Conservation (phyloP, 2,329 filamentous ascomycete genomes). For the Ophiostoma novo-ulmi region DNA sequence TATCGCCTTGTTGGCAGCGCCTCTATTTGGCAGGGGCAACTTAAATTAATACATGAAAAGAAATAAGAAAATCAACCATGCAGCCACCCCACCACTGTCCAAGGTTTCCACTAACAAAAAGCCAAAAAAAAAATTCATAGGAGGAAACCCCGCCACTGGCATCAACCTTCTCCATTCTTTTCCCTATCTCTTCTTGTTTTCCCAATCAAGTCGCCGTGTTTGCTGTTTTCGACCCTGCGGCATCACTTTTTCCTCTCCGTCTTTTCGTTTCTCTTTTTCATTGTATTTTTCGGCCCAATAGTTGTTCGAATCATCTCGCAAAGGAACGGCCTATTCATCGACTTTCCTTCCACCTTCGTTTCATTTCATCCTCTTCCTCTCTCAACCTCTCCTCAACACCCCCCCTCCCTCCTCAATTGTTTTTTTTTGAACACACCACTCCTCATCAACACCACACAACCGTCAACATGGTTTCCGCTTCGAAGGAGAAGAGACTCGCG, state of each 20-base stretch:
- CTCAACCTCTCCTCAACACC: background rate
- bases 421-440: background rate
- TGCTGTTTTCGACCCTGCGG: constrained; percentile 22
- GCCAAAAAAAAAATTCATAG: constrained; percentile 18
- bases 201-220: constrained; percentile 19
- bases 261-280: background rate
- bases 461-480: constrained; percentile 60
- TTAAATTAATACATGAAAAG: background rate
- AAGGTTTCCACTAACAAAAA: constrained; percentile 22
- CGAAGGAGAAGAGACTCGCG: constrained; percentile 67
- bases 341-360: constrained; percentile 1
- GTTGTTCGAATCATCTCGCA: constrained; percentile 2
- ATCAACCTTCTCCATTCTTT: constrained; percentile 17
- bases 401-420: background rate
- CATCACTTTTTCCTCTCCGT: constrained; percentile 19
- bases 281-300: background rate
- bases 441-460: constrained; percentile 12
- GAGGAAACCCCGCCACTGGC: constrained; percentile 22
- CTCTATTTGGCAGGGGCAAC: background rate
- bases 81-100: constrained; percentile 22
- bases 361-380: background rate
- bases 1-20: constrained; percentile 14
- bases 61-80: constrained; percentile 19
- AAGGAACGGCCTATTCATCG: background rate
- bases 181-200: constrained; percentile 19